These are phyloP conservation scores for Ceratocystis alfenasii DNA, from an alignment of 2,329 filamentous ascomycete genomes.

Conservation along the genomic window DNA sequence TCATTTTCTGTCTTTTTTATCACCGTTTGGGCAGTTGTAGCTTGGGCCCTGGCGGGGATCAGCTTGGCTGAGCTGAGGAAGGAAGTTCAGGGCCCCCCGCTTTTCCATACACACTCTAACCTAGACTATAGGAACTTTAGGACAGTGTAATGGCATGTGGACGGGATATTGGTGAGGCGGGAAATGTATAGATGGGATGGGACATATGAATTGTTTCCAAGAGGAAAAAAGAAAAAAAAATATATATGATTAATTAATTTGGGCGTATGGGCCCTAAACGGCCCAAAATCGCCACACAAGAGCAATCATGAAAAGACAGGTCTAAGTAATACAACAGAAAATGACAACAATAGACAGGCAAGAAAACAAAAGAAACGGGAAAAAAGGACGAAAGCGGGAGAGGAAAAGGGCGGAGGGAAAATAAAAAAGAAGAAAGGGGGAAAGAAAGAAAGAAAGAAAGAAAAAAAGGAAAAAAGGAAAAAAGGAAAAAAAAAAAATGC, in stretches of 20 bases:
- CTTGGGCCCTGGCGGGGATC: not conserved
- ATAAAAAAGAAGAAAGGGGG: not conserved
- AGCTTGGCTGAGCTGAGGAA: not conserved
- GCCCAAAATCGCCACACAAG: not conserved
- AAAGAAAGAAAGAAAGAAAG: not conserved
- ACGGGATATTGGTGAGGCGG: too few species aligned
- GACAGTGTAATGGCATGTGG: too few species aligned
- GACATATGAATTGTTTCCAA: too few species aligned
- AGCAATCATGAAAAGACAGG: not conserved
- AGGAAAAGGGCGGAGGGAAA: not conserved
- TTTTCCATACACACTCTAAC: not conserved
- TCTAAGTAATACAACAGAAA: not conserved
- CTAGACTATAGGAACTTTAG: not conserved
- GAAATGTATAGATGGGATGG: too few species aligned
- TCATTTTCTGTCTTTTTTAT: not conserved
- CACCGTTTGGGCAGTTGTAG: not conserved
- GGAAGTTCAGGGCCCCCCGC: not conserved
- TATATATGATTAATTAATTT: not conserved
- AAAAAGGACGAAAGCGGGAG: not conserved
- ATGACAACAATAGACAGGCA: not conserved
- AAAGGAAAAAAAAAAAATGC: not conserved
- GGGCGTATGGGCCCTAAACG: not conserved
- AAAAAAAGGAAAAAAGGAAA: not conserved
- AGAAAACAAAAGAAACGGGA: not conserved
- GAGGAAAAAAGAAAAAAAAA: not conserved